Evolutionary conservation across 2,329 filamentous ascomycete species (phyloP), one percentile per base, ranked within the genome.

Genomic region (Cladosporium sp.): DNA sequence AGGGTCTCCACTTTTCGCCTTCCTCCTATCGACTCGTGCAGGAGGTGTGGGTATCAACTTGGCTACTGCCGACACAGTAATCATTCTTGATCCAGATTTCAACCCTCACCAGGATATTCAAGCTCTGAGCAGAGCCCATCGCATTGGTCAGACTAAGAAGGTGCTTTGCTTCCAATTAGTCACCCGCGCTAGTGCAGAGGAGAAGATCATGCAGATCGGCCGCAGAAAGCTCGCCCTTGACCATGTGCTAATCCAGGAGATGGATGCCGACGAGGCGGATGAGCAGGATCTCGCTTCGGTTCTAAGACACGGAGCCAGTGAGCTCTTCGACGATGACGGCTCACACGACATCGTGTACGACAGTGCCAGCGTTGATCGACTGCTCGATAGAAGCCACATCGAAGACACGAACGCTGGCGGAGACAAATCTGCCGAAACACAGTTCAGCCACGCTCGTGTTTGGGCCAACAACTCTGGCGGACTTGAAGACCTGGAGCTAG

Each of bases 91-190:
- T 73, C 92, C 92, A 0, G 95, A 99, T 75, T 98, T 96, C 82
- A 99, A 99, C 68, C 95, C 95, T 0, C 95, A 99, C 75, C 95
- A 99, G 78, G 96, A 99, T 74, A 91, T 99, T 49, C 95, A 99
- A 77, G 95, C 95, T 0, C 84, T 99, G 34, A 96, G 94, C 34
- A 89, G 96, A 70, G 95, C 94, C 21, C 95, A 99, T 78, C 90
- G 95, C 30, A 98, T 99, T 69, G 96, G 96, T 0, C 96, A 99
- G 78, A 92, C 93, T 78, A 93, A 95, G 71, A 97, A 96, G 73
- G 95, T 99, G 0, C 84, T 99, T 1, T 96, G 96, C 70, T 97
- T 98, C 74, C 94, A 98, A 76, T 81, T 99, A 0, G 92, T 97
- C 83, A 98, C 93, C 1, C 90, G 93, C 67, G 87, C 90, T 49